Evolutionary conservation across 177 flowering plant species (phyloP).

Genomic region (Tripterygium wilfordii): DNA sequence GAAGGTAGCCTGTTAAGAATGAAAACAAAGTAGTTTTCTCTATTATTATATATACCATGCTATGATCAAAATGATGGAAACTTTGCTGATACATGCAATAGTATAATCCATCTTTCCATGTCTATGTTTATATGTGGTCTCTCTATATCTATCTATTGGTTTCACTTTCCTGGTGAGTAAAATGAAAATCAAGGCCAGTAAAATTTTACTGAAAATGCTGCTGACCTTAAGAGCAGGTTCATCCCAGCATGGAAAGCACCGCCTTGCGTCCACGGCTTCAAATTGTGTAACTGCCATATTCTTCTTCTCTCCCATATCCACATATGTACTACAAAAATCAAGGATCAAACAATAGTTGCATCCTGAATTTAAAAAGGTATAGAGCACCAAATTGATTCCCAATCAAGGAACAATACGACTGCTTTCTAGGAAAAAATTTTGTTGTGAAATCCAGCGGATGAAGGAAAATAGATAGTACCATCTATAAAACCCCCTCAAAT

Average conservation of each 20-base stretch:
- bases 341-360: background rate
- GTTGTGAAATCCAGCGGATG: background rate
- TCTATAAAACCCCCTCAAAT: constrained; percentile 24
- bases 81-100: too few relatives aligned
- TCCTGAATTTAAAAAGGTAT: background rate
- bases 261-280: constrained; percentile 24
- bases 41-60: background rate
- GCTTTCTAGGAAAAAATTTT: too few relatives aligned
- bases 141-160: background rate
- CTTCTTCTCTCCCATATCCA: constrained; percentile 24
- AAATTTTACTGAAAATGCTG: background rate
- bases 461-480: constrained; percentile 13
- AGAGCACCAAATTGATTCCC: background rate
- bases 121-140: too few relatives aligned
- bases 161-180: background rate
- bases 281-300: constrained; percentile 34
- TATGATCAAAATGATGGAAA: too few relatives aligned
- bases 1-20: constrained; percentile 15
- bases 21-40: background rate
- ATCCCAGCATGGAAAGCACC: constrained; percentile 38
- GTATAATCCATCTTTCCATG: too few relatives aligned
- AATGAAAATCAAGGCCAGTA: background rate
- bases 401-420: too few relatives aligned
- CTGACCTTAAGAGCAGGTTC: constrained; percentile 38
- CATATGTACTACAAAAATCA: constrained; percentile 16